Evolutionary conservation across 78 protist species (phyloP).

Genomic region (Anaeramoeba flamelloides): DNA sequence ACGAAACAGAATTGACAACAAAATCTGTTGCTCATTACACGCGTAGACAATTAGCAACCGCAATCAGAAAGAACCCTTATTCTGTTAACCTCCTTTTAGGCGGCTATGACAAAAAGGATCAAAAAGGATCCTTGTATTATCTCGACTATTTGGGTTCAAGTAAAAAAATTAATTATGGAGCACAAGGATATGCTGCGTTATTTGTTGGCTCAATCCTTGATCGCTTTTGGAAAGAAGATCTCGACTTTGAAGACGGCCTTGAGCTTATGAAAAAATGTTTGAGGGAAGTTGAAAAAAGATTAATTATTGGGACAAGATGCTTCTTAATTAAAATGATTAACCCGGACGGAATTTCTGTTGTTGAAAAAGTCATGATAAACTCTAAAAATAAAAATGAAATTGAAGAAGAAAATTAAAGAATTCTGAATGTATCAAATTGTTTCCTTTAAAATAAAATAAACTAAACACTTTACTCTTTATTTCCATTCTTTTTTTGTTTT

Average conservation of each 20-base stretch:
- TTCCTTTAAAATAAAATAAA: too few species aligned
- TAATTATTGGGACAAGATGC: slow-evolving; percentile 12
- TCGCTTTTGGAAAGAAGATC: slow-evolving; percentile 7
- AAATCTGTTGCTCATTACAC: slow-evolving; percentile 29
- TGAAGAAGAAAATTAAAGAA: too few species aligned
- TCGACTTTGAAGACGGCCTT: slow-evolving; percentile 27
- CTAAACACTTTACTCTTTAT: too few species aligned
- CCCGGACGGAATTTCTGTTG: slow-evolving; percentile 31
- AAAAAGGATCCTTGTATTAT: slow-evolving; percentile 30
- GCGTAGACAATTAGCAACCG: slow-evolving; percentile 26
- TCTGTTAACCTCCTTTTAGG: slow-evolving; percentile 26
- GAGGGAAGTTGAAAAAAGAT: slow-evolving; percentile 24
- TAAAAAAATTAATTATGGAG: slow-evolving; percentile 19
- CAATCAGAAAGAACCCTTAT: slow-evolving; percentile 22
- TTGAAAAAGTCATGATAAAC: too few species aligned
- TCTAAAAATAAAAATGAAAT: too few species aligned
- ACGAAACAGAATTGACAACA: slow-evolving; percentile 13
- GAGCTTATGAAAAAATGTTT: slow-evolving; percentile 17
- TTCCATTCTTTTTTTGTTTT: too few species aligned
- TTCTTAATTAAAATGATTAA: slow-evolving; percentile 33
- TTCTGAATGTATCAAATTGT: too few species aligned
- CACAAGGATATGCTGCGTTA: slow-evolving; percentile 42
- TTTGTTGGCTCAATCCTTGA: slow-evolving; percentile 29
- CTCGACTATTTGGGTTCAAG: slow-evolving; percentile 42
- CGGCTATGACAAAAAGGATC: slow-evolving; percentile 34